Evolutionary conservation across 1,139 yeast genomes (phyloP), one percentile per base, ranked within the genome.

Genomic region (Debaryomyces psychrophilus): DNA sequence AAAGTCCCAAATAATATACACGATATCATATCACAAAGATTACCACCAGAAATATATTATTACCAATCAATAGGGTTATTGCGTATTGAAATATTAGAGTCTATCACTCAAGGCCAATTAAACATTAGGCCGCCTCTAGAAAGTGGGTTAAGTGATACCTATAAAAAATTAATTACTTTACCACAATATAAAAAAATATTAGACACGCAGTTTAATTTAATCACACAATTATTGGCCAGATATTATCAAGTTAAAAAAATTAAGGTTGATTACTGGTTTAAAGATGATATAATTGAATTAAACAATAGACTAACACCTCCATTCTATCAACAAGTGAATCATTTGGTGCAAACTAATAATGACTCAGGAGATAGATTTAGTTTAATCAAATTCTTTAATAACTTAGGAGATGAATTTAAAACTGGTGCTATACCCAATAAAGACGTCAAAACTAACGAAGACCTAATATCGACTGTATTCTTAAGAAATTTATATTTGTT

Each of bases 11-110:
- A 81, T 51, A 95, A 90, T 62, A 73, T 89, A 18, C 95, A 89
- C 60, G 93, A 86, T 43, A 79, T 92, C 44, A 77, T 93, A 44
- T 90, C 96, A 4, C 92, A 88, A 62, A 79, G 95, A 59, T 73
- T 93, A 45, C 96, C 98, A 1, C 88, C 90, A 41, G 98, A 92
- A 66, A 74, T 87, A 39, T 85, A 83, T 60, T 90, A 86, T 60
- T 93, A 90, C 65, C 82, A 84, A 59, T 85, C 95, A 0, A 67
- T 87, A 45, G 99, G 98, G 1, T 63, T 92, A 36, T 70, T 87
- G 22, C 82, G 87, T 6, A 73, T 87, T 6, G 83, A 81, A 49
- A 63, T 88, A 34, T 73, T 87, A 43, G 88, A 87, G 52, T 81
- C 90, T 0, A 73, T 90, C 18, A 76, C 88, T 0, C 81, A 81